Evolutionary conservation across 139 green algal genomes (phyloP).

Genomic region (Asterochloris sp.): DNA sequence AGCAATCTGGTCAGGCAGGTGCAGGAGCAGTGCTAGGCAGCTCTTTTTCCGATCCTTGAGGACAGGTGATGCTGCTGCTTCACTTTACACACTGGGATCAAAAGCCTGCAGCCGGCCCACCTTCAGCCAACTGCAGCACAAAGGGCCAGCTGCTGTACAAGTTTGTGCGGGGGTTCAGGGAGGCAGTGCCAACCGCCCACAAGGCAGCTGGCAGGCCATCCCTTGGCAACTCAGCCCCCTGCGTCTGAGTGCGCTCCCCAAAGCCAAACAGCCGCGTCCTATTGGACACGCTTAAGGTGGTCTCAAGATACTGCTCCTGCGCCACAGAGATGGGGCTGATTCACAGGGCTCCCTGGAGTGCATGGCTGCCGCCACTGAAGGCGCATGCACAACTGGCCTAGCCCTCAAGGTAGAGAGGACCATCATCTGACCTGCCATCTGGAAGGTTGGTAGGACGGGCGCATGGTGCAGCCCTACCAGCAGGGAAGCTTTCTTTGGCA

Average conservation of each 20-base stretch:
- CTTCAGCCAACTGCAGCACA: too few species aligned
- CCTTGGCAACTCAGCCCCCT: not conserved
- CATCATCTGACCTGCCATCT: not conserved
- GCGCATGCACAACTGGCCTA: not conserved
- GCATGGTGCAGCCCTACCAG: not conserved
- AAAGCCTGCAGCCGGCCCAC: too few species aligned
- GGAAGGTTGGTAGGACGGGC: not conserved
- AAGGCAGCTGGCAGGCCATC: slow-evolving; percentile 31
- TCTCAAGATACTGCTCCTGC: slow-evolving; percentile 58
- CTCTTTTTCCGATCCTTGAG: too few species aligned
- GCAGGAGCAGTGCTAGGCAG: too few species aligned
- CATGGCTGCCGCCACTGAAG: not conserved
- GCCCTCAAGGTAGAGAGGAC: too few species aligned
- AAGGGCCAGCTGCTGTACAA: slow-evolving; percentile 56
- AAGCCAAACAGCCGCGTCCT: slow-evolving; percentile 41
- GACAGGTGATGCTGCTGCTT: too few species aligned
- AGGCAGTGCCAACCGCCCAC: slow-evolving; percentile 45
- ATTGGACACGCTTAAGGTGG: slow-evolving; percentile 21
- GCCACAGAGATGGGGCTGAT: not conserved
- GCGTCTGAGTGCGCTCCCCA: slow-evolving; percentile 32
- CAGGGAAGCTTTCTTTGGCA: not conserved
- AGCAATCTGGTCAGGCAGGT: too few species aligned
- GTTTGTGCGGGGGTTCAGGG: slow-evolving; percentile 44
- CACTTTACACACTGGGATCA: too few species aligned
- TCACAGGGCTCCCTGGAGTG: not conserved